Base-by-base conservation (phyloP, 345 rosid species). In the Durio zibethinus region DNA sequence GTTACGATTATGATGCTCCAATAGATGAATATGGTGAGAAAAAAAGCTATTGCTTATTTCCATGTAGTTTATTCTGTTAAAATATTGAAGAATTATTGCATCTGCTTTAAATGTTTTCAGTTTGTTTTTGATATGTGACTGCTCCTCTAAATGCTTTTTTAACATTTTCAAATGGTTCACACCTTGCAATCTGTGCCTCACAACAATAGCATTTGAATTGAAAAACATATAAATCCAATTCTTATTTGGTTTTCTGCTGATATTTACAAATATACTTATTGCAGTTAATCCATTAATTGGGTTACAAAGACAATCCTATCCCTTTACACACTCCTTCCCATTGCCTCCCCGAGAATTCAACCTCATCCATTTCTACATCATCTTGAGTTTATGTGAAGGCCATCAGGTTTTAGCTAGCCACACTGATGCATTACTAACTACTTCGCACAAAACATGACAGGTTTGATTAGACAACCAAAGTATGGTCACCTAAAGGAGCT, bases 1-100 rank as follows among this genome's bases (percentile, higher is more conserved):
- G 99, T 87, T 97, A 97, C 48, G 99, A 97, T 77, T 97, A 94
- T 52, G 98, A 97, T 83, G 97, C 97, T 75, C 99, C 99, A 4
- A 77, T 97, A 42, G 99, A 97, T 72, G 99, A 97, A 87, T 97
- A 92, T 84, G 98, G 99, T 97, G 84, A 86, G 86, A 76, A 76
- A 36, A 53, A 11, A 18, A 56, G 12, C 33, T 31, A 29, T 60
- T n/a, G 64, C 36, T 48, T 65, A 52, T 60, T 57, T 71, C 25
- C 27, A n/a, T 27, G 25, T 15, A 23, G 42, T 45, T 63, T 21
- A 4, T 54, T 2, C 40, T 71, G 16, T 72, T 27, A 4, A 40
- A 12, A 61, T 75, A 42, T 25, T 67, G 33, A 10, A 23, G 52
- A 21, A 42, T 18, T 21, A 33, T 42, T 67, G 0, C 54, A 40